Percentiles rank a stretch among this genome's conserved stretches.
These are phyloP conservation scores for Boletus rubroflammeus DNA, from an alignment of 768 basidiomycete genomes.

Conservation along the genomic window DNA sequence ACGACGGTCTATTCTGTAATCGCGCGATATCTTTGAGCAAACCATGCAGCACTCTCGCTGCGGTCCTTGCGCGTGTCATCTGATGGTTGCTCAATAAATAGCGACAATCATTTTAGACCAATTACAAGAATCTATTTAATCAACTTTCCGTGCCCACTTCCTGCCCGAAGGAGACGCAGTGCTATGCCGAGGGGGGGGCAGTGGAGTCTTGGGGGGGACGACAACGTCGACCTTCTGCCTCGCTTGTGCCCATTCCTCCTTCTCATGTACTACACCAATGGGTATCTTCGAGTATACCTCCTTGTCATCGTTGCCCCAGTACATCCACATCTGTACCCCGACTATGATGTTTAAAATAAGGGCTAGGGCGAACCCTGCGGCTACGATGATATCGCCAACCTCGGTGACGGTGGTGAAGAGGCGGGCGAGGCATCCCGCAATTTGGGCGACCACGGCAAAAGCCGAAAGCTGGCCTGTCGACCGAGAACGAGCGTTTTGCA, in stretches of 20 bases:
- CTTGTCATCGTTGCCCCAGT: slow-evolving; percentile 60
- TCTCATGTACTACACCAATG: slow-evolving; percentile 25
- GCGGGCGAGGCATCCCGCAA: slow-evolving; percentile 85
- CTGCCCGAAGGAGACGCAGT: slow-evolving; percentile 49
- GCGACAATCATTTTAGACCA: slow-evolving; percentile 7
- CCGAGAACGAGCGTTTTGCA: slow-evolving; percentile 65
- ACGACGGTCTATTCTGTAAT: slow-evolving; percentile 4
- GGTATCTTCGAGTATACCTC: slow-evolving; percentile 23
- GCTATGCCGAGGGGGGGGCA: slow-evolving; percentile 39
- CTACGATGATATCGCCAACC: slow-evolving; percentile 76
- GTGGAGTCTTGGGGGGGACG: slow-evolving; percentile 40
- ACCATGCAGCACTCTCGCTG: neutral
- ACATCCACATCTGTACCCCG: slow-evolving; percentile 80
- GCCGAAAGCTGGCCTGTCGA: slow-evolving; percentile 94
- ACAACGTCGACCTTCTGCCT: slow-evolving; percentile 40
- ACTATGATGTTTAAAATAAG: slow-evolving; percentile 81
- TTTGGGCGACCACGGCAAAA: slow-evolving; percentile 85
- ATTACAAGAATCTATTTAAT: slow-evolving; percentile 39
- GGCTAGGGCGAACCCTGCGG: slow-evolving; percentile 81
- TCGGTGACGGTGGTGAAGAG: slow-evolving; percentile 93
- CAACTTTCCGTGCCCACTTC: slow-evolving; percentile 74
- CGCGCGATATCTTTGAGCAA: neutral
- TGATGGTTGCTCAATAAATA: slow-evolving; percentile 16
- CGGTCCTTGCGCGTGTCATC: neutral
- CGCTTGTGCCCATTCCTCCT: slow-evolving; percentile 27